Evolutionary conservation across 768 basidiomycete genomes (phyloP), one percentile per base, ranked within the genome.

Genomic region (Termitomyces sp.): DNA sequence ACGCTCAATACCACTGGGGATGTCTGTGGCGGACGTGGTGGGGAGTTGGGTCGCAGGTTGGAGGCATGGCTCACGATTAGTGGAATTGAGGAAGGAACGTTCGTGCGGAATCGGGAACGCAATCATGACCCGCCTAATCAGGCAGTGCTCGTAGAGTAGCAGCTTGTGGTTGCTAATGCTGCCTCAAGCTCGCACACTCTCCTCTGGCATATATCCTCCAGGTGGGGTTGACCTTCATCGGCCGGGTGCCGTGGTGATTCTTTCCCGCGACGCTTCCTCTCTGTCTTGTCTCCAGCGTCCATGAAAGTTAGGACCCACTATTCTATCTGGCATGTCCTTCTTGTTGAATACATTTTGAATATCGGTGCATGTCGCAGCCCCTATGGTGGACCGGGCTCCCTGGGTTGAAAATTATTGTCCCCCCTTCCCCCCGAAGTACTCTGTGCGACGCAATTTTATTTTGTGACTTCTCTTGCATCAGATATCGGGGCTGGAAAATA

Each of bases 21-120:
- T 67, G 80, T 85, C 28, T 89, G 89, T 68, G 89, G 89, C 40
- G 89, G 89, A 37, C 77, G 86, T 17, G 89, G 89, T 0, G 88
- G 88, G 9, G 89, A 91, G 73, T 71, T 91, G 7, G 89, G 89
- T 41, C 71, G 86, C 52, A 70, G 89, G 54, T 70, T 91, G 53
- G 89, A 91, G 70, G 88, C 85, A 42, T 87, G 88, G 85, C 72
- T 91, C 62, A 80, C 76, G 7, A 76, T 78, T 4, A 75, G 67
- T 59, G 76, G 72, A 35, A 67, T 68, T 26, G 67, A 66, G 44
- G 64, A 65, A 17, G 65, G 58, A 12, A 57, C 50, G 30, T 52
- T 62, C n/a, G 35, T 51, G 35, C 55, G 48, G 41, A 54, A 45
- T 38, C 58, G 53, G 62, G 54, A 60, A 42, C 56, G 30, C 23